Evolutionary conservation across 1,139 yeast genomes (phyloP), one percentile per base, ranked within the genome.

Genomic region (Sugiyamaella pinicola): DNA sequence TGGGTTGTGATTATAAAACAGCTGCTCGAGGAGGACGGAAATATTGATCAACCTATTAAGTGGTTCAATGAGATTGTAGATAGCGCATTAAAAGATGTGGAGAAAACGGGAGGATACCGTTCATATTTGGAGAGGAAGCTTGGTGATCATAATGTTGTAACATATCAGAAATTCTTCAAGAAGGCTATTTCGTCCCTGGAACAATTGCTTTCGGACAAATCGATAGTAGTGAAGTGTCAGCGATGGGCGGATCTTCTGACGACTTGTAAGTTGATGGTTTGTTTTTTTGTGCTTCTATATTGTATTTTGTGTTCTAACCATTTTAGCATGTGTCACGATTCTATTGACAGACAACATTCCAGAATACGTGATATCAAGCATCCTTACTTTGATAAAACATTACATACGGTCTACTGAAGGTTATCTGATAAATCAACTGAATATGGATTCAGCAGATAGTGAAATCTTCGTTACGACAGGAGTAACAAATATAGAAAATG

Each of bases 1-100:
- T 59, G 63, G 61, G 28, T 39, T 34, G 15, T 46, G 12, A 42
- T 55, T 10, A 48, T 53, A 7, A 47, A 31, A 18, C 40, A 40
- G 26, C 40, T 59, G 21, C 47, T 59, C 9, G 37, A 38, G 12
- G 52, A 51, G n/a, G 51, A 53, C 18, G 50, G 40, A 10, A 52
- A 48, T 46, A 37, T 55, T 4, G 29, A 19, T 12, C 52, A 39
- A 12, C 39, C 50, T 13, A 35, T 58, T 29, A 42, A 13, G 2
- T 61, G 64, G 64, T 50, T 54, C 17, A 53, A 58, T 41, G 56
- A 51, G 15, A 35, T 60, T 13, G 22, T 61, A 2, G 34, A 40
- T 4, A 31, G 53, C 33, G 51, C 55, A 10, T 22, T 58, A 5
- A 39, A 46, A 18, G 64, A 61, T 45, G 53, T 33, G 19, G 54